These are phyloP conservation scores for Podaxis pistillaris DNA, from an alignment of 768 basidiomycete species.

Conservation along the genomic window DNA sequence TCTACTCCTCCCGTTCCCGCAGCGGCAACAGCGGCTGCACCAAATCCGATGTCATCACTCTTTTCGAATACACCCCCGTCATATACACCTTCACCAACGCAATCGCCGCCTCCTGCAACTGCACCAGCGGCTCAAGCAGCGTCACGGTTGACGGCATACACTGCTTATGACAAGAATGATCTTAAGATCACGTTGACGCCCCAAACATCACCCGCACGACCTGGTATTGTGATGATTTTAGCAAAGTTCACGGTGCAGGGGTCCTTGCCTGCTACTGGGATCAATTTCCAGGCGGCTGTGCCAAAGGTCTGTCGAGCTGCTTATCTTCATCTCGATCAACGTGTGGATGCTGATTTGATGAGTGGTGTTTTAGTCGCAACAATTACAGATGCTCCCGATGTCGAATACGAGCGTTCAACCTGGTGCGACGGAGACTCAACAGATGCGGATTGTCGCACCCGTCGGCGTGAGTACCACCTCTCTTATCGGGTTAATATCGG, in stretches of 20 bases:
- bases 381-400: slow-evolving; percentile 98
- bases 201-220: slow-evolving; percentile 72
- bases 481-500: not conserved
- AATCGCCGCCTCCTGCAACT: slow-evolving; percentile 27
- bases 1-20: slow-evolving; percentile 23
- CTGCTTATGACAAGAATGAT: slow-evolving; percentile 90
- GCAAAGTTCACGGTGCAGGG: slow-evolving; percentile 81
- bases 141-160: slow-evolving; percentile 68
- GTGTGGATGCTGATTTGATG: slow-evolving; percentile 6
- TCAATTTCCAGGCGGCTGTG: slow-evolving; percentile 97
- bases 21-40: not conserved
- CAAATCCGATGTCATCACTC: slow-evolving; percentile 20
- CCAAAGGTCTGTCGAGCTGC: slow-evolving; percentile 64
- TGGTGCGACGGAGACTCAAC: slow-evolving; percentile 87
- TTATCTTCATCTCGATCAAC: not conserved
- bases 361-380: slow-evolving; percentile 68
- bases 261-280: slow-evolving; percentile 46
- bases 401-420: slow-evolving; percentile 78
- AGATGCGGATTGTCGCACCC: slow-evolving; percentile 90
- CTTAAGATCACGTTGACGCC: slow-evolving; percentile 89
- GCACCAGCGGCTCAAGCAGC: slow-evolving; percentile 36
- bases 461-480: slow-evolving; percentile 61
- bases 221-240: slow-evolving; percentile 89
- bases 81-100: slow-evolving; percentile 13
- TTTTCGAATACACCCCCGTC: slow-evolving; percentile 20